Percentiles rank a stretch among this genome's conserved stretches.
These are phyloP conservation scores for Solanum chiquidenum DNA, from an alignment of 257 asterid species.

Conservation along the genomic window DNA sequence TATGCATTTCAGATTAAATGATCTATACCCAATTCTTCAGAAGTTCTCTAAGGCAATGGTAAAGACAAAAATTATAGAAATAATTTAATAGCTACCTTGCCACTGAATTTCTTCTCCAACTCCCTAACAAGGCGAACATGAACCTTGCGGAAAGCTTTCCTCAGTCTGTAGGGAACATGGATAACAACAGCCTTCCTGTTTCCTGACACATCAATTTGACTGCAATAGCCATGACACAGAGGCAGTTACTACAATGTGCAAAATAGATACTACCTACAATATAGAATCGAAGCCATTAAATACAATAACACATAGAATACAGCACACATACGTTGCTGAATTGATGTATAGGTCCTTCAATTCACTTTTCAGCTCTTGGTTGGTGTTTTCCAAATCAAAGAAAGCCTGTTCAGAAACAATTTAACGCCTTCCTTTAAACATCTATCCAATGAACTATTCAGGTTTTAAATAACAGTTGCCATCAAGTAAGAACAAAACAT, in stretches of 20 bases:
- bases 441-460: not conserved
- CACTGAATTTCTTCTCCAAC: slow-evolving; percentile 25
- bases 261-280: not conserved
- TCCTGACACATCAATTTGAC: slow-evolving; percentile 22
- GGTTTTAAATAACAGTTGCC: not conserved
- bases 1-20: not conserved
- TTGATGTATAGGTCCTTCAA: slow-evolving; percentile 24
- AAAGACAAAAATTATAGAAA: not conserved
- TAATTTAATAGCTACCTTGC: slow-evolving; percentile 3
- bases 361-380: slow-evolving; percentile 24
- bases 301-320: not conserved
- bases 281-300: not conserved
- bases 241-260: not conserved
- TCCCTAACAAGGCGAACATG: slow-evolving; percentile 18
- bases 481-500: not conserved
- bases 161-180: slow-evolving; percentile 20
- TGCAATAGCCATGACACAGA: not conserved
- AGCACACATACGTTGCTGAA: slow-evolving; percentile 9
- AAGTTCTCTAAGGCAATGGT: not conserved
- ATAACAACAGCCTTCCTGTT: slow-evolving; percentile 17
- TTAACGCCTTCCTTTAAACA: not conserved
- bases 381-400: slow-evolving; percentile 19
- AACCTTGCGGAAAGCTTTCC: slow-evolving; percentile 26
- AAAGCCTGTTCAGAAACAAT: slow-evolving; percentile 6
- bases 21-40: not conserved